phyloP scores from a whole-genome alignment of 805 yeast species.

The Hanseniaspora hatyaiensis region DNA sequence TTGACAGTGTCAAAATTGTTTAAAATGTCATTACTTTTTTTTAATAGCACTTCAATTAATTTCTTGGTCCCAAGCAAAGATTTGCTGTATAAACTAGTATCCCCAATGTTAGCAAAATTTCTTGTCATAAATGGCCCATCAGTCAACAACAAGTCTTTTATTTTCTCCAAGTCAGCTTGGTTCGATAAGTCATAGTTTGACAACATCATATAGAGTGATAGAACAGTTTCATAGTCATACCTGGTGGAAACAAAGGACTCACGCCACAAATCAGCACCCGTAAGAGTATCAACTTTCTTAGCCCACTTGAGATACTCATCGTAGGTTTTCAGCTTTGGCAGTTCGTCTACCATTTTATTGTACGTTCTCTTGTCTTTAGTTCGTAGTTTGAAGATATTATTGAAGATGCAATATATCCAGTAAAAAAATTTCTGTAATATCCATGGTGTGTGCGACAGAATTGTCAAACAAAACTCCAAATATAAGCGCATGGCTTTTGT shows the following conservation, averaged over 20 bases:
- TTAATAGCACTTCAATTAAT: constrained; percentile 54
- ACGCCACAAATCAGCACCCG: constrained; percentile 57
- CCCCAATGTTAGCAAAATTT: constrained; percentile 84
- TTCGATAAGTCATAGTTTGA: constrained; percentile 38
- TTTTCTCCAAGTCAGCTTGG: constrained; percentile 39
- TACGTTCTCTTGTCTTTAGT: constrained; percentile 8
- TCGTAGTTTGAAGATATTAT: neutral
- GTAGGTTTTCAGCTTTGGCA: constrained; percentile 44
- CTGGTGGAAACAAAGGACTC: constrained; percentile 69
- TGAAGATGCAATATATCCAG: neutral
- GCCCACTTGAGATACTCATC: constrained; percentile 60
- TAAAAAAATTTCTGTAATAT: neutral
- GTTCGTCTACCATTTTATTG: constrained; percentile 29
- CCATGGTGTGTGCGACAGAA: constrained; percentile 7
- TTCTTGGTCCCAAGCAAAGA: constrained; percentile 81
- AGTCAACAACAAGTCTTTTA: constrained; percentile 57
- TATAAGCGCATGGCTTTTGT: constrained; percentile 9
- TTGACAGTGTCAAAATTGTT: constrained; percentile 39
- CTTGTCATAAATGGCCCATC: constrained; percentile 60
- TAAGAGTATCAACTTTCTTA: constrained; percentile 37
- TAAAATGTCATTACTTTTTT: constrained; percentile 66
- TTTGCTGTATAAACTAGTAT: constrained; percentile 63
- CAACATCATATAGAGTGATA: constrained; percentile 56
- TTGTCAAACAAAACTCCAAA: constrained; percentile 7
- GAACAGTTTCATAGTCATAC: constrained; percentile 74